Percentiles rank a stretch among this genome's conserved stretches.
Conservation (phyloP, 2,329 filamentous ascomycete genomes). For the Chaetomium sp. region DNA sequence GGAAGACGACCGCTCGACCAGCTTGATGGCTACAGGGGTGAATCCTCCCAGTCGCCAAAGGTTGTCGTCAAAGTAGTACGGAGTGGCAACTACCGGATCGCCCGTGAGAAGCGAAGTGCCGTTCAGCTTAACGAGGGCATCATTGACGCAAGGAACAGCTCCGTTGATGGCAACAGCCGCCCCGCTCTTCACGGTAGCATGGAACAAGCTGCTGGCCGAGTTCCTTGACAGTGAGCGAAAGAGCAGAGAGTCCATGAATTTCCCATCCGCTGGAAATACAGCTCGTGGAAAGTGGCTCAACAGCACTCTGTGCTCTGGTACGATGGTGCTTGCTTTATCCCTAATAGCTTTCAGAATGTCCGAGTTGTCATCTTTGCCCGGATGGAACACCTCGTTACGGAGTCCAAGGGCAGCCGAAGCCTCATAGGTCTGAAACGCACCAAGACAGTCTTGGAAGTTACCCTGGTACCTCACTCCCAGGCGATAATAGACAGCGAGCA, state of each 20-base stretch:
- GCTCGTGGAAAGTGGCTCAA: slow-evolving; percentile 81
- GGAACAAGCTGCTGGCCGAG: slow-evolving; percentile 67
- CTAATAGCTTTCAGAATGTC: slow-evolving; percentile 90
- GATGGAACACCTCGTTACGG: slow-evolving; percentile 86
- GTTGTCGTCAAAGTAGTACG: slow-evolving; percentile 86
- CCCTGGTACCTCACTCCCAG: slow-evolving; percentile 90
- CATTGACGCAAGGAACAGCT: slow-evolving; percentile 82
- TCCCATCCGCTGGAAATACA: slow-evolving; percentile 78
- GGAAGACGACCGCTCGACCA: slow-evolving; percentile 75
- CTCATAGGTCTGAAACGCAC: slow-evolving; percentile 93
- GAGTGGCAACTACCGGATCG: slow-evolving; percentile 76
- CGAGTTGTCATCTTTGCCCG: slow-evolving; percentile 85
- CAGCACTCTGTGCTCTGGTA: slow-evolving; percentile 79
- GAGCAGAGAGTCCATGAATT: slow-evolving; percentile 74
- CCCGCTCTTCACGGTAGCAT: slow-evolving; percentile 71
- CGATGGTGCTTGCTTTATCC: slow-evolving; percentile 76
- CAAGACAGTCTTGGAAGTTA: slow-evolving; percentile 95
- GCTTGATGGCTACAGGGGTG: slow-evolving; percentile 78
- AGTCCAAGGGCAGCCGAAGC: slow-evolving; percentile 89
- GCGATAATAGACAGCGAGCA: slow-evolving; percentile 86
- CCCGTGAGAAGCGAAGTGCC: slow-evolving; percentile 83
- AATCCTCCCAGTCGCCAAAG: slow-evolving; percentile 94
- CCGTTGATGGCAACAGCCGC: slow-evolving; percentile 85
- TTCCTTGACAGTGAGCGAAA: slow-evolving; percentile 74
- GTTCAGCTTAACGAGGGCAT: slow-evolving; percentile 78